phyloP scores from a whole-genome alignment of 768 basidiomycete species.

The Galerina sulciceps region DNA sequence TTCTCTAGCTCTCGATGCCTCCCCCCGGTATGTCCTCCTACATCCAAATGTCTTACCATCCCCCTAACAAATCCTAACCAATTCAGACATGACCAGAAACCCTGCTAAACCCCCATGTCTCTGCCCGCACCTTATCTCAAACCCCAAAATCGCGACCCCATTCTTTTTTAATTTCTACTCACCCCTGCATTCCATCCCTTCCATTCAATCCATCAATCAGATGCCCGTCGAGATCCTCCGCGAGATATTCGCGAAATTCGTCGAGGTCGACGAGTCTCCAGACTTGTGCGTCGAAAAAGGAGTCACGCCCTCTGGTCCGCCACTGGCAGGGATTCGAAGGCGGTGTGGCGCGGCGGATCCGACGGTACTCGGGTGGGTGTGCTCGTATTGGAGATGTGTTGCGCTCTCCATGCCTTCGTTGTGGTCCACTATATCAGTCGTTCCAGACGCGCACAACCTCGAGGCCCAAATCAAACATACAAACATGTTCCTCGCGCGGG shows the following conservation, averaged over 20 bases:
- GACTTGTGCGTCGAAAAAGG: neutral
- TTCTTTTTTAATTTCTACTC: neutral
- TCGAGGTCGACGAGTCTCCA: neutral
- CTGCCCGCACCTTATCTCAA: too few species aligned
- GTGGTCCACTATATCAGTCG: neutral
- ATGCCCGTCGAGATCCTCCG: neutral
- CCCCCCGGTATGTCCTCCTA: too few species aligned
- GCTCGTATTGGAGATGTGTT: neutral
- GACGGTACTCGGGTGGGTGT: neutral
- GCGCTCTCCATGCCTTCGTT: neutral
- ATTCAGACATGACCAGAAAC: too few species aligned
- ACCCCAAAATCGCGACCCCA: neutral
- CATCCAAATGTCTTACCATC: too few species aligned
- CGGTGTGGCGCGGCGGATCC: neutral
- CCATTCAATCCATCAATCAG: neutral
- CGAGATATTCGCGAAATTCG: neutral
- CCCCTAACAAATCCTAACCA: too few species aligned
- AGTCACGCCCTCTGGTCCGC: neutral
- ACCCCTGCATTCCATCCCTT: neutral
- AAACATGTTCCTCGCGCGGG: neutral
- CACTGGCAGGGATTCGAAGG: neutral
- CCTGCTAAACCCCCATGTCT: too few species aligned
- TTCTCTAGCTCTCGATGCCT: too few species aligned
- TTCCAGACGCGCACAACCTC: neutral
- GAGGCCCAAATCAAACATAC: neutral